Conservation (phyloP, 1,139 yeast species). For the Yamadazyma pseudoaaseri region DNA sequence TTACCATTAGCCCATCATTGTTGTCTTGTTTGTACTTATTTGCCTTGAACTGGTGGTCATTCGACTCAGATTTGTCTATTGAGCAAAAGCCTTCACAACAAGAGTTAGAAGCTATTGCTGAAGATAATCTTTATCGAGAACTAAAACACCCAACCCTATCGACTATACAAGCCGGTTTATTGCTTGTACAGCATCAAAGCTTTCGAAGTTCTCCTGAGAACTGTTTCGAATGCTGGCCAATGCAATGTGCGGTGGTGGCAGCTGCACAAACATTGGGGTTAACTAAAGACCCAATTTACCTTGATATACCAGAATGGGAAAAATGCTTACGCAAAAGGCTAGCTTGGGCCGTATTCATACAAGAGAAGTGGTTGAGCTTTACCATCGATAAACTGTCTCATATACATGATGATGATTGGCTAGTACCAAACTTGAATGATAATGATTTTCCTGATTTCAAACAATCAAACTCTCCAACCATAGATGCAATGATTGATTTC, state of each 20-base stretch:
- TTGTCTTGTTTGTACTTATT: slow-evolving; percentile 14
- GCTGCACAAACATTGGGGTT: slow-evolving; percentile 14
- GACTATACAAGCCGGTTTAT: slow-evolving; percentile 15
- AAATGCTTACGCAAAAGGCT: slow-evolving; percentile 11
- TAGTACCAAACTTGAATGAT: slow-evolving; percentile 9
- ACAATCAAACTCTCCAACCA: slow-evolving; percentile 1
- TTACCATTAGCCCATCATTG: slow-evolving; percentile 11
- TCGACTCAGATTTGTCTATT: slow-evolving; percentile 12
- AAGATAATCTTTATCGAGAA: slow-evolving; percentile 10
- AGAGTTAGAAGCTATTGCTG: slow-evolving; percentile 13
- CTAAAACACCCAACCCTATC: slow-evolving; percentile 12
- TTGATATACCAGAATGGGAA: slow-evolving; percentile 13
- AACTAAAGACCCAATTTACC: slow-evolving; percentile 11
- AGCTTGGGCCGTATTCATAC: slow-evolving; percentile 15
- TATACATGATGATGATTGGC: slow-evolving; percentile 13
- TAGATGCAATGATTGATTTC: slow-evolving; percentile 12
- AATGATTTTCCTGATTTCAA: slow-evolving; percentile 11
- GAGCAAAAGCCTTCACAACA: slow-evolving; percentile 12
- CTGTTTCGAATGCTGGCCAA: slow-evolving; percentile 13
- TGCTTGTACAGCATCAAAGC: slow-evolving; percentile 15
- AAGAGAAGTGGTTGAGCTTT: slow-evolving; percentile 17
- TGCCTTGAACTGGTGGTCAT: slow-evolving; percentile 17
- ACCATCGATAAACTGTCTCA: slow-evolving; percentile 13
- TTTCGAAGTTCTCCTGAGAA: slow-evolving; percentile 12
- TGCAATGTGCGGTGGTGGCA: slow-evolving; percentile 13